Evolutionary conservation across 176 grass and related monocot genomes (phyloP), one percentile per base, ranked within the genome.

Genomic region (Musa acuminata): DNA sequence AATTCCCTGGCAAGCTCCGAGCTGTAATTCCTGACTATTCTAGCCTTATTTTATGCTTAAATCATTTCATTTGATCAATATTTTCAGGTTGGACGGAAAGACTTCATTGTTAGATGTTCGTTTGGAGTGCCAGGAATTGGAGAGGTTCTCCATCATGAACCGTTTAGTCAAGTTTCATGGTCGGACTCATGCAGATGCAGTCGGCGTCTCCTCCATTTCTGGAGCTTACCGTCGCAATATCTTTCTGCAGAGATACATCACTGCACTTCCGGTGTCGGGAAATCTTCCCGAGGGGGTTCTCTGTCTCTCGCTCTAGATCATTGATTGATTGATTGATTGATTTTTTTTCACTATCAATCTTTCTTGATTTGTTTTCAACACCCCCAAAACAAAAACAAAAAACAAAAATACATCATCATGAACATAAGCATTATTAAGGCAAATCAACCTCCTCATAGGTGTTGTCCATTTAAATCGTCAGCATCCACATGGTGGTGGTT

Each of bases 61-160:
- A 20, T 19, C 35, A 9, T 70, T 16, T 49, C 48, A 3, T 49
- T 50, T 49, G 48, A 2, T 70, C 13, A 50, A 69, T 24, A 70
- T 55, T 74, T 17, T 59, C 72, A 74, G 72, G 55, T 20, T 74
- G 72, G 53, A 74, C 2, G 48, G 58, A 13, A 52, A 35, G 51
- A 35, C 53, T 19, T 74, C 26, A 1, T 10, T 74, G 10, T 43
- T 74, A 58, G 72, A 74, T 59, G 53, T 74, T 19, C 24, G 72
- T 20, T 1, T 74, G 22, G 72, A 74, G 17, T 74, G 72, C 54
- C 72, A 59, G 26, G 72, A 74, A 27, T 48, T 74, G 25, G 72
- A 74, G 53, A 74, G 72, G 17, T 74, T 55, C 72, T 74, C 72
- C 72, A 59, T 74, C 6, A 22, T 74, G 26, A 74, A 74, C 20